Evolutionary conservation across 208 protist species (phyloP).

Genomic region (Acanthamoeba lenticulata): DNA sequence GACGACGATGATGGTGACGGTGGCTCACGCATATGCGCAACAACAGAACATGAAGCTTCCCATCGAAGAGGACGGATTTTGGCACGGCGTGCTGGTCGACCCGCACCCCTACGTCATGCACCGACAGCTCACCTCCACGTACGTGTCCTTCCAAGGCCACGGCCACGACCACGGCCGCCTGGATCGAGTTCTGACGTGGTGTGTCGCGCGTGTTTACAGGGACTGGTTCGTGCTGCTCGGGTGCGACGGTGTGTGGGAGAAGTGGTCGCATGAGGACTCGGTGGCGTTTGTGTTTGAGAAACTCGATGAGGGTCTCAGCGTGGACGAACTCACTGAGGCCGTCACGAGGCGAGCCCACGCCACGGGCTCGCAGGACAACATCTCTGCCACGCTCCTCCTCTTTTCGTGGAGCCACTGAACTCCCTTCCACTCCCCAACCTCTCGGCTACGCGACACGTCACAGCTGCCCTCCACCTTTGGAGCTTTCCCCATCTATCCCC

Average conservation of each 20-base stretch:
- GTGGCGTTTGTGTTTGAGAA: conserved; percentile 54
- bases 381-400: conserved; percentile 28
- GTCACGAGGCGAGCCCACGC: not conserved
- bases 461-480: no score
- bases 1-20: not conserved
- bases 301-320: conserved; percentile 28
- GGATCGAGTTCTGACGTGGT: not conserved
- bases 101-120: conserved; percentile 18
- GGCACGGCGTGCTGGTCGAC: conserved; percentile 54
- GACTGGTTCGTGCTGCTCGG: conserved; percentile 32
- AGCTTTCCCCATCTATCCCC: no score
- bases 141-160: not conserved
- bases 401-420: no score
- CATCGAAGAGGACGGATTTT: conserved; percentile 52
- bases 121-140: not conserved
- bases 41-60: conserved; percentile 61
- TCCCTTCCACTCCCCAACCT: no score
- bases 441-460: no score
- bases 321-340: conserved; percentile 49
- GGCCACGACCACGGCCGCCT: not conserved
- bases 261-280: conserved; percentile 47
- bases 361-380: conserved; percentile 39
- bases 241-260: conserved; percentile 52
- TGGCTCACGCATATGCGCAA: not conserved
- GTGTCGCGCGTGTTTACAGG: not conserved